phyloP scores from a whole-genome alignment of 768 basidiomycete species.

The Pleurotus pulmonarius region DNA sequence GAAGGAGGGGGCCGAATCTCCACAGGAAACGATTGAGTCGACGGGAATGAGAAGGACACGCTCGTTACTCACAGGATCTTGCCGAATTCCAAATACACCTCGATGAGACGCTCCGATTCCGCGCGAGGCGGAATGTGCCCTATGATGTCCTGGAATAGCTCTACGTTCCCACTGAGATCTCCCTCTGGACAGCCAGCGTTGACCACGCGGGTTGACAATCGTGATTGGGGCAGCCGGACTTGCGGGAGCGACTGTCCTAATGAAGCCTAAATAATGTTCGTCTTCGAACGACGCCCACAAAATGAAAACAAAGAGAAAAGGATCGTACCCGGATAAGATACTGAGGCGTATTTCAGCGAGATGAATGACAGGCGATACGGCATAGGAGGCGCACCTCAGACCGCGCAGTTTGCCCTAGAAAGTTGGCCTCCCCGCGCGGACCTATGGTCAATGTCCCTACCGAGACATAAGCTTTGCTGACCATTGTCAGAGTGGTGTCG shows the following conservation, averaged over 20 bases:
- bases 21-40: background rate
- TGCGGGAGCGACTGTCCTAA: conserved; percentile 15
- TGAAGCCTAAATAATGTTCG: conserved; percentile 17
- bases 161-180: conserved; percentile 24
- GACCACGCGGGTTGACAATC: conserved; percentile 37
- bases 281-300: background rate
- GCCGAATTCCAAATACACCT: conserved; percentile 63
- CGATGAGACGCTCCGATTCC: conserved; percentile 58
- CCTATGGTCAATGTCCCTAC: conserved; percentile 57
- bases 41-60: background rate
- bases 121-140: conserved; percentile 49
- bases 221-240: conserved; percentile 16
- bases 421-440: conserved; percentile 48
- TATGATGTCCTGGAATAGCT: conserved; percentile 41
- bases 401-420: conserved; percentile 63
- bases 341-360: conserved; percentile 25
- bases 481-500: background rate
- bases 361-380: background rate
- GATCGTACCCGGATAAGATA: conserved; percentile 53
- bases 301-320: background rate
- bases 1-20: conserved; percentile 54
- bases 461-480: background rate
- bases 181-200: conserved; percentile 31
- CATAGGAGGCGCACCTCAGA: conserved; percentile 49
- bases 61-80: conserved; percentile 44